Evolutionary conservation across 108 stramenopile species (phyloP).

Genomic region (Parietichytrium sp.): DNA sequence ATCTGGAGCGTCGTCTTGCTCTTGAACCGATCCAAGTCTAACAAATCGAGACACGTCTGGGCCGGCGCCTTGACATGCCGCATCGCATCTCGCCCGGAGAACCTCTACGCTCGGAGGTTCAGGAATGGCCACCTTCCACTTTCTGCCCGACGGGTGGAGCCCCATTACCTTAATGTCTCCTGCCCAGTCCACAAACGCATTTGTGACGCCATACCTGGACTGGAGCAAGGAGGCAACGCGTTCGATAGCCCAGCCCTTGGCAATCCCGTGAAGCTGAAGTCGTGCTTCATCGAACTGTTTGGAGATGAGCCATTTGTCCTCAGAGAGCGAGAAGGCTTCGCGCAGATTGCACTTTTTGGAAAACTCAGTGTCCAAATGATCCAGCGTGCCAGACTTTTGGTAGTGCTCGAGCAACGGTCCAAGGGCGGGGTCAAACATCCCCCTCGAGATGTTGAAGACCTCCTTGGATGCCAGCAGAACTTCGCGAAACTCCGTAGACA

Average conservation of each 20-base stretch:
- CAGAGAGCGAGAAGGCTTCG: constrained; percentile 37
- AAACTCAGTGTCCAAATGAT: too few species aligned
- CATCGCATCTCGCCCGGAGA: constrained; percentile 32
- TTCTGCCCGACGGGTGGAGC: constrained; percentile 50
- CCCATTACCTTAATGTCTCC: constrained; percentile 61
- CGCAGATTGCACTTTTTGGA: not conserved
- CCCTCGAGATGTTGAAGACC: constrained; percentile 51
- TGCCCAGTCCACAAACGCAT: constrained; percentile 56
- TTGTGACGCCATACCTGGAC: constrained; percentile 15
- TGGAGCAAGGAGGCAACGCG: constrained; percentile 51
- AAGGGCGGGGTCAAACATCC: constrained; percentile 56
- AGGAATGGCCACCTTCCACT: constrained; percentile 54
- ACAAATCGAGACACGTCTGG: constrained; percentile 47
- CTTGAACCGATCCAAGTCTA: constrained; percentile 43
- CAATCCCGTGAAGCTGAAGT: constrained; percentile 58
- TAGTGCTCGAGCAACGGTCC: constrained; percentile 55
- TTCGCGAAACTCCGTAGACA: constrained; percentile 48
- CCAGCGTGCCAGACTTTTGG: too few species aligned
- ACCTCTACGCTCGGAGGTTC: constrained; percentile 55
- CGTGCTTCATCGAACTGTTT: constrained; percentile 53
- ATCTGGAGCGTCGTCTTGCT: constrained; percentile 38
- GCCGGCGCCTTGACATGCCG: too few species aligned
- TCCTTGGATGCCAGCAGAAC: constrained; percentile 52
- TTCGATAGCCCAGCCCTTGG: constrained; percentile 61
- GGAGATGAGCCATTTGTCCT: constrained; percentile 35